These are phyloP conservation scores for Paramecium sonneborni DNA, from an alignment of 73 alveolate genomes.

Conservation along the genomic window DNA sequence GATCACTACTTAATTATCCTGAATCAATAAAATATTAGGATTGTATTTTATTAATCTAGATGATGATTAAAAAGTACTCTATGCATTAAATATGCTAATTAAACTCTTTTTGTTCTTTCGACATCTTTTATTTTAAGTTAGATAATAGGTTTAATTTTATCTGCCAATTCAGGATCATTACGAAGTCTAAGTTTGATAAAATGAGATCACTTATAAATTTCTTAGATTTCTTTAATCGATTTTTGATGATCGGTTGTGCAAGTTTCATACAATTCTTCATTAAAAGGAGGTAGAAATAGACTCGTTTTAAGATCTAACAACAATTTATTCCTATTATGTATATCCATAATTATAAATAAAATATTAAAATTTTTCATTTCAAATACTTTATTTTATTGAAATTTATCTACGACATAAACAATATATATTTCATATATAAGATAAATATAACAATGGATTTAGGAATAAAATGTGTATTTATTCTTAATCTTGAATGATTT, in stretches of 20 bases:
- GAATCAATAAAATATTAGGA: neutral
- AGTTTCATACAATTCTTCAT: neutral
- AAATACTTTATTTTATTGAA: too few relatives aligned
- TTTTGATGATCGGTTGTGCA: neutral
- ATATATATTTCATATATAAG: too few relatives aligned
- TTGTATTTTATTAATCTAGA: neutral
- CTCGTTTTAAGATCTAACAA: neutral
- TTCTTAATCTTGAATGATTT: too few relatives aligned
- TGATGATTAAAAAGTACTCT: neutral
- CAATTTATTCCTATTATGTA: neutral
- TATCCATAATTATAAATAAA: neutral
- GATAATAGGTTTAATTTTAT: neutral
- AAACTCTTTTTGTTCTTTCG: neutral
- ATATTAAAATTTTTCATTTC: neutral
- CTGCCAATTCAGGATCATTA: neutral
- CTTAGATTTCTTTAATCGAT: neutral
- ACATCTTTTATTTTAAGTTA: neutral
- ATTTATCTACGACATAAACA: too few relatives aligned
- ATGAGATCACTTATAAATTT: neutral
- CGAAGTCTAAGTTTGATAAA: neutral
- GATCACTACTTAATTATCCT: neutral
- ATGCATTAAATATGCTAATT: slow-evolving; percentile 7
- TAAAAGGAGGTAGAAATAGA: neutral
- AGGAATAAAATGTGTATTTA: too few relatives aligned
- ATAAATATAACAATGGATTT: too few relatives aligned